Evolutionary conservation across 106 monocot genomes (phyloP).

Genomic region (Agapanthus africanus): DNA sequence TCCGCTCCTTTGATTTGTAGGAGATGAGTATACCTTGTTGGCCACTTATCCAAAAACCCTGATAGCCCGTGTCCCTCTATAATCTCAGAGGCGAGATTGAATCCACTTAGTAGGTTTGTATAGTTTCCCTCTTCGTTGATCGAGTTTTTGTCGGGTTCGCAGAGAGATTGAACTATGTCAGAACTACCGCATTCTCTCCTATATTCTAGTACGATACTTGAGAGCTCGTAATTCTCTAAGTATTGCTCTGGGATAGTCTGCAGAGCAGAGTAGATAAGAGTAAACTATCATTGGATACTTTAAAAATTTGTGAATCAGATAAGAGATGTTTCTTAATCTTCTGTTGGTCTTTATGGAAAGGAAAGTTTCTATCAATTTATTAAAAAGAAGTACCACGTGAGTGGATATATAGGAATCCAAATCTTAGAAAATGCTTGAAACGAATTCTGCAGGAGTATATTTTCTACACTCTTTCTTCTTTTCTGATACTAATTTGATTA

Average conservation of each 20-base stretch:
- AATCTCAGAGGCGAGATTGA: slow-evolving; percentile 14
- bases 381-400: no score
- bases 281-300: no score
- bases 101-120: slow-evolving; percentile 19
- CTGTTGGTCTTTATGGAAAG: no score
- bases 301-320: no score
- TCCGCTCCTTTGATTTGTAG: slow-evolving; percentile 28
- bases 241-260: slow-evolving; percentile 38
- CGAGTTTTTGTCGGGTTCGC: slow-evolving; percentile 34
- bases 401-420: no score
- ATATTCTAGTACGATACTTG: slow-evolving; percentile 38
- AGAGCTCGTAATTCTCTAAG: slow-evolving; percentile 31
- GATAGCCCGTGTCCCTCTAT: slow-evolving; percentile 15
- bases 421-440: no score
- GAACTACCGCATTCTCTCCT: slow-evolving; percentile 34
- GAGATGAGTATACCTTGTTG: slow-evolving; percentile 38
- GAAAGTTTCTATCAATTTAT: no score
- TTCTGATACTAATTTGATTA: no score
- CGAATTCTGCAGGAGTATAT: no score
- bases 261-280: no score
- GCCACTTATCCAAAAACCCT: slow-evolving; percentile 16
- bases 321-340: no score
- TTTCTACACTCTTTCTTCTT: no score
- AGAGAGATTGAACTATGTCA: slow-evolving; percentile 36
- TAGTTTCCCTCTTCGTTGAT: neutral